A percentile compares a stretch with the other conserved stretches of the same genome.
These are phyloP conservation scores for Hypericum androsaemum DNA, from an alignment of 345 rosid species.

Conservation along the genomic window DNA sequence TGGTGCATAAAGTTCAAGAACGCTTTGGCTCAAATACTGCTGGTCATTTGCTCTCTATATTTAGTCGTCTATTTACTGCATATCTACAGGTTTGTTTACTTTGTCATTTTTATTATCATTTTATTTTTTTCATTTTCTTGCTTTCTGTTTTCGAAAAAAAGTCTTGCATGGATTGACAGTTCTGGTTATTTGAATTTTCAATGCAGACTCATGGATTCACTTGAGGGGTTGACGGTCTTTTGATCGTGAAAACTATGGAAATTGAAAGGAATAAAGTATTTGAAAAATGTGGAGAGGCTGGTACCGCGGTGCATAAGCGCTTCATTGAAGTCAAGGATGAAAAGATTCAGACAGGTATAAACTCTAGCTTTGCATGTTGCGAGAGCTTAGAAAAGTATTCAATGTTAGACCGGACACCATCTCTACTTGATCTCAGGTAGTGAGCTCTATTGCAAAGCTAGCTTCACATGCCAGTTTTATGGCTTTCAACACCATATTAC, in stretches of 20 bases:
- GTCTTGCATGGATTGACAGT: too few relatives aligned
- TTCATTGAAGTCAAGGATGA: conserved; percentile 43
- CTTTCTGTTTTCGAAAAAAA: conserved; percentile 52
- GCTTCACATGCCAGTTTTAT: too few relatives aligned
- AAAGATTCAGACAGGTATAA: conserved; percentile 42
- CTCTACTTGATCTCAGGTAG: too few relatives aligned
- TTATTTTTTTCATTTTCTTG: conserved; percentile 16
- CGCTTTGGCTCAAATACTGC: conserved; percentile 76
- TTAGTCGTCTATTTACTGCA: conserved; percentile 82
- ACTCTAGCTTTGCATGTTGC: neutral
- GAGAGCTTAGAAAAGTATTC: too few relatives aligned
- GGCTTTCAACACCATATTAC: too few relatives aligned
- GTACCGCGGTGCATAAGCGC: conserved; percentile 65
- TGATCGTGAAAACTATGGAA: conserved; percentile 67
- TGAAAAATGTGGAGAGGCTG: too few relatives aligned
- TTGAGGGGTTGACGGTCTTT: too few relatives aligned
- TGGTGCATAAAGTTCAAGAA: conserved; percentile 92
- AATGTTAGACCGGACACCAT: too few relatives aligned
- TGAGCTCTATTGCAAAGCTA: too few relatives aligned
- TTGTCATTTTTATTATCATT: conserved; percentile 5
- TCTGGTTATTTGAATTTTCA: too few relatives aligned
- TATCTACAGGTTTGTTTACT: conserved; percentile 62
- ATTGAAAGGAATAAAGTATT: conserved; percentile 52
- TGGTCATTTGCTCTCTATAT: too few relatives aligned
- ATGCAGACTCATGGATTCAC: too few relatives aligned